Evolutionary conservation across 225 moss, liverwort and hornwort species (phyloP), one percentile per base, ranked within the genome.

Genomic region (Thuidium tamariscinum): DNA sequence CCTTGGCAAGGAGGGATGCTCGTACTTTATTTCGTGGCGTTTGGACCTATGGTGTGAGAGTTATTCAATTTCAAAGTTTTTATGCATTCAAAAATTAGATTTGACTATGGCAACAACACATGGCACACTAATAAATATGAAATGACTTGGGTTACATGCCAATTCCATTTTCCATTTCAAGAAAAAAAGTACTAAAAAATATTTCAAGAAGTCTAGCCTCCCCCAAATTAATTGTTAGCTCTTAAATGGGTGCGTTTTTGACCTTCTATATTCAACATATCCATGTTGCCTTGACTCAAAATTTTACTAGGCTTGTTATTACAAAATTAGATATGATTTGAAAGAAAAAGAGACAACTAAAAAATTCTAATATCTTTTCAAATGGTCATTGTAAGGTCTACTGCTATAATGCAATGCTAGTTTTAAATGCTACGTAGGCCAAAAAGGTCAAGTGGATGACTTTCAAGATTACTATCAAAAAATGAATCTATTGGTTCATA

Each of bases 321-420:
- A 29, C 29, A 46, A 30, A 73, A 32, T 2, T 19, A 4, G 11
- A 73, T 73, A 73, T 26, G 48, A 48, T 73, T 19, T 73, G 18
- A 73, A 19, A 48, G 11, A 46, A 29, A 73, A 19, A 48, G 7
- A 46, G 46, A n/a, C 7, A 48, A 46, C 30, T 9, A 1, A 0
- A 44, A 70, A 70, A 27, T 70, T 42, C 41, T 41, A 25, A 16
- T 70, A 4, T 29, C 6, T 10, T 48, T 72, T 46, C 10, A 44
- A 48, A 30, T 30, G 18, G 30, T 1, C 0, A 3, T 5, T 23
- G 1, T 3, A 41, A 3, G 9, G 14, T 4, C 2, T 67, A 4
- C 13, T 39, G 7, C 2, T 68, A 3, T 23, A 68, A 3, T 22
- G 7, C 37, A 67, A 22, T 29, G 30, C 30, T 18, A 46, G 10